Conservation (phyloP, 495 filamentous ascomycete species). For the Penicillium psychrofluorescens region DNA sequence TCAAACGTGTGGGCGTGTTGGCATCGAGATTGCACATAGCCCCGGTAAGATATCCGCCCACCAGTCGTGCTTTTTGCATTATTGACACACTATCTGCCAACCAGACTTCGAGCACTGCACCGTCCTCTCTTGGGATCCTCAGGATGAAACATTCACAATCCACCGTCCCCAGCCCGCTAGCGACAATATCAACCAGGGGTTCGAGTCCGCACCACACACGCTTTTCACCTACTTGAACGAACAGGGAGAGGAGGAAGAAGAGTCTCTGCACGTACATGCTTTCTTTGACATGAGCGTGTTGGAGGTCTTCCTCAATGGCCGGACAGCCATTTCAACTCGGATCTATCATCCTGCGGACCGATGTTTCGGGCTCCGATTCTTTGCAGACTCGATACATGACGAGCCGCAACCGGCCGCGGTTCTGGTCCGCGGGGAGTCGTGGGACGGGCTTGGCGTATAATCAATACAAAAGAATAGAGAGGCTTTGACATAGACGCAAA, state of each 20-base stretch:
- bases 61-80: background rate
- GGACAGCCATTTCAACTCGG: conserved; percentile 30
- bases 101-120: conserved; percentile 13
- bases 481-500: background rate
- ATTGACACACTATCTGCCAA: background rate
- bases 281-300: conserved; percentile 31
- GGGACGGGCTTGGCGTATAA: conserved; percentile 24
- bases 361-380: conserved; percentile 17
- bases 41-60: conserved; percentile 9
- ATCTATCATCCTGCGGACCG: conserved; percentile 17
- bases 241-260: conserved; percentile 16
- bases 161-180: conserved; percentile 17
- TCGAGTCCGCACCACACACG: conserved; percentile 27
- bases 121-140: conserved; percentile 21
- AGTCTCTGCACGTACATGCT: conserved; percentile 26
- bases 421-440: conserved; percentile 18
- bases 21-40: conserved; percentile 22
- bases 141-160: conserved; percentile 25
- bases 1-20: conserved; percentile 19
- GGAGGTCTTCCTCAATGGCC: conserved; percentile 34
- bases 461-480: background rate
- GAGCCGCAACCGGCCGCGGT: conserved; percentile 2
- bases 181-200: conserved; percentile 21
- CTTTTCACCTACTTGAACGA: conserved; percentile 22
- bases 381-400: conserved; percentile 13